Evolutionary conservation across 2,329 filamentous ascomycete genomes (phyloP).

Genomic region (Incumbomyces lentus): DNA sequence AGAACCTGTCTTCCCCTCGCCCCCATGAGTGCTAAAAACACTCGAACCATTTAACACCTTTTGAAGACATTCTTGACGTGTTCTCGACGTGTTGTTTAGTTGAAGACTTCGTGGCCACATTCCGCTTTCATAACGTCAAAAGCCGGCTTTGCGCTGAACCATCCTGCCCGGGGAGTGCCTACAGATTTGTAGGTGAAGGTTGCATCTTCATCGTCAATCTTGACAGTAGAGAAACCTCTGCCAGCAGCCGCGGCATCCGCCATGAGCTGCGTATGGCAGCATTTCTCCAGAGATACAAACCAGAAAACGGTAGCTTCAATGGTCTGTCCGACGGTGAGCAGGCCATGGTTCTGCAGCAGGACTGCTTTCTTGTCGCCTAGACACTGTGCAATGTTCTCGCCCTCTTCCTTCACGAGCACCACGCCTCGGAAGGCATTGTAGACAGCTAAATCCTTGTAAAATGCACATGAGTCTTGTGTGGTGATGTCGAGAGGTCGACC

Average conservation of each 20-base stretch:
- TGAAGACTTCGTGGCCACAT: slow-evolving; percentile 28
- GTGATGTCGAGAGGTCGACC: slow-evolving; percentile 35
- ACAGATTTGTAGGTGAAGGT: slow-evolving; percentile 57
- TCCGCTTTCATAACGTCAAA: slow-evolving; percentile 60
- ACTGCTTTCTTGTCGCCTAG: slow-evolving; percentile 42
- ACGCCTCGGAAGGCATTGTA: slow-evolving; percentile 45
- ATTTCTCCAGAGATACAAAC: slow-evolving; percentile 45
- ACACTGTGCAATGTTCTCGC: slow-evolving; percentile 40
- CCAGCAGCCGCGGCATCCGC: slow-evolving; percentile 46
- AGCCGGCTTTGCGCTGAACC: slow-evolving; percentile 59
- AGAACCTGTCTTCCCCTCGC: too few relatives aligned
- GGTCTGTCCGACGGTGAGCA: slow-evolving; percentile 35
- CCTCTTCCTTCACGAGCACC: slow-evolving; percentile 44
- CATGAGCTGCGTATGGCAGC: slow-evolving; percentile 43
- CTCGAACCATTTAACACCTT: too few relatives aligned
- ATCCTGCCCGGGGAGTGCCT: slow-evolving; percentile 51
- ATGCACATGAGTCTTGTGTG: slow-evolving; percentile 36
- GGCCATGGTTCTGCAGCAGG: slow-evolving; percentile 43
- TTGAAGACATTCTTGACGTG: too few relatives aligned
- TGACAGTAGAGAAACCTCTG: slow-evolving; percentile 52
- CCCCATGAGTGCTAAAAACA: too few relatives aligned
- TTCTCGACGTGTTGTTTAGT: too few relatives aligned
- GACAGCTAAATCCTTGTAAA: slow-evolving; percentile 41
- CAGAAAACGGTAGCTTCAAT: slow-evolving; percentile 45
- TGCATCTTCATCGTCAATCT: slow-evolving; percentile 59